Percentiles rank a stretch among this genome's conserved stretches.
Conservation (phyloP, 768 basidiomycete genomes). For the Vararia minispora region DNA sequence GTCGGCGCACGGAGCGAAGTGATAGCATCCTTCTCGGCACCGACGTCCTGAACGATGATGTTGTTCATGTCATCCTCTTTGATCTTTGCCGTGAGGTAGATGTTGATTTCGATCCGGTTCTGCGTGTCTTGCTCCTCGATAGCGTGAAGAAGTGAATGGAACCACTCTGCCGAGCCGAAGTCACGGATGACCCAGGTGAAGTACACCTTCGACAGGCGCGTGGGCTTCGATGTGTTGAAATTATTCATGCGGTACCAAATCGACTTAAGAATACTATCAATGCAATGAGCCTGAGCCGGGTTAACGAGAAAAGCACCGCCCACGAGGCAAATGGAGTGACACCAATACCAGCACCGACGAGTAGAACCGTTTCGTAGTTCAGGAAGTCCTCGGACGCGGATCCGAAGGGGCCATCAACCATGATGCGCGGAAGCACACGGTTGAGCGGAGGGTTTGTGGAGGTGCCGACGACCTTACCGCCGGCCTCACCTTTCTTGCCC, state of each 20-base stretch:
- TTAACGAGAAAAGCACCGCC: slow-evolving; percentile 26
- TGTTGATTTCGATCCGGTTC: slow-evolving; percentile 86
- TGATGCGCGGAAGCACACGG: slow-evolving; percentile 75
- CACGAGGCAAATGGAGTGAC: slow-evolving; percentile 95
- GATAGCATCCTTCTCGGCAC: slow-evolving; percentile 86
- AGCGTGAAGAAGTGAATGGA: slow-evolving; percentile 86
- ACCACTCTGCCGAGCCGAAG: slow-evolving; percentile 84
- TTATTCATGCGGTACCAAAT: slow-evolving; percentile 98
- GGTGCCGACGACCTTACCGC: slow-evolving; percentile 53
- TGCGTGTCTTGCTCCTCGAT: slow-evolving; percentile 87
- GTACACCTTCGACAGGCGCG: slow-evolving; percentile 83
- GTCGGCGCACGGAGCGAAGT: slow-evolving; percentile 85
- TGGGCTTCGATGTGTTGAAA: slow-evolving; percentile 60
- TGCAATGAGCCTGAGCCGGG: background rate
- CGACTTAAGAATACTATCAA: slow-evolving; percentile 65
- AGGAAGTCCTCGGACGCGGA: slow-evolving; percentile 86
- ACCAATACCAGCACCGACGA: slow-evolving; percentile 93
- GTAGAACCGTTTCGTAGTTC: slow-evolving; percentile 79
- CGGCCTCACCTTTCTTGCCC: slow-evolving; percentile 32
- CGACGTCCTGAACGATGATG: slow-evolving; percentile 88
- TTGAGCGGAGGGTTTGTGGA: slow-evolving; percentile 49
- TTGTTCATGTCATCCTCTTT: slow-evolving; percentile 92
- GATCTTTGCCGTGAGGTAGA: slow-evolving; percentile 84
- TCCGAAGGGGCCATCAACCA: slow-evolving; percentile 96
- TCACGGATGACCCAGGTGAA: slow-evolving; percentile 96